Evolutionary conservation across 106 monocot genomes (phyloP).

Genomic region (Agapanthus africanus): DNA sequence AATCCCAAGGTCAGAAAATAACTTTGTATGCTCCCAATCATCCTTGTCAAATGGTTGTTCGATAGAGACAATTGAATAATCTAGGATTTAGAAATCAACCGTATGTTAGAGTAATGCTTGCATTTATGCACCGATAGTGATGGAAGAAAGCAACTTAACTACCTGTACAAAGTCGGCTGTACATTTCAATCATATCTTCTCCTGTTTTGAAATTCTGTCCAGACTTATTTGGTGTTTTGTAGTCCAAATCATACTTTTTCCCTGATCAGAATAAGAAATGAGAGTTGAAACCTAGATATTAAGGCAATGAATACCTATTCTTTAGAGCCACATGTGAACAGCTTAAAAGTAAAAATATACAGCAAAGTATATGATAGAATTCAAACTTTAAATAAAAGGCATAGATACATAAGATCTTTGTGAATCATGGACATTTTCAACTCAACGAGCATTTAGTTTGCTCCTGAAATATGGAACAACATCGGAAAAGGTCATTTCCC

Average conservation of each 20-base stretch:
- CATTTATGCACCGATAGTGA: background rate
- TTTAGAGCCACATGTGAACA: background rate
- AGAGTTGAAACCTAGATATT: constrained; percentile 3
- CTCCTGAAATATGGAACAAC: background rate
- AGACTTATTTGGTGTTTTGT: constrained; percentile 71
- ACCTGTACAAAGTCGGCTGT: constrained; percentile 78
- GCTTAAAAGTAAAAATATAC: background rate
- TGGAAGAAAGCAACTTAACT: background rate
- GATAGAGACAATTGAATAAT: constrained; percentile 76
- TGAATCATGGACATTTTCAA: background rate
- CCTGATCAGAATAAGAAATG: constrained; percentile 33
- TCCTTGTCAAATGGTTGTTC: constrained; percentile 96
- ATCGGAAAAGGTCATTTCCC: background rate
- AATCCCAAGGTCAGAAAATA: constrained; percentile 55
- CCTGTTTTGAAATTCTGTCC: constrained; percentile 84
- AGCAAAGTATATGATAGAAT: background rate
- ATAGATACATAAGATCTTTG: background rate
- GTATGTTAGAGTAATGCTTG: background rate
- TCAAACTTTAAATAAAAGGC: background rate
- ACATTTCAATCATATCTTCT: constrained; percentile 88
- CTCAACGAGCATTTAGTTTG: background rate
- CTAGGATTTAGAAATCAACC: constrained; percentile 25
- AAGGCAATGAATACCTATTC: background rate
- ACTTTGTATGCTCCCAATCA: constrained; percentile 86
- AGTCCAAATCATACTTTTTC: constrained; percentile 84